phyloP scores from a whole-genome alignment of 805 yeast species.

The Candida schatavii region DNA sequence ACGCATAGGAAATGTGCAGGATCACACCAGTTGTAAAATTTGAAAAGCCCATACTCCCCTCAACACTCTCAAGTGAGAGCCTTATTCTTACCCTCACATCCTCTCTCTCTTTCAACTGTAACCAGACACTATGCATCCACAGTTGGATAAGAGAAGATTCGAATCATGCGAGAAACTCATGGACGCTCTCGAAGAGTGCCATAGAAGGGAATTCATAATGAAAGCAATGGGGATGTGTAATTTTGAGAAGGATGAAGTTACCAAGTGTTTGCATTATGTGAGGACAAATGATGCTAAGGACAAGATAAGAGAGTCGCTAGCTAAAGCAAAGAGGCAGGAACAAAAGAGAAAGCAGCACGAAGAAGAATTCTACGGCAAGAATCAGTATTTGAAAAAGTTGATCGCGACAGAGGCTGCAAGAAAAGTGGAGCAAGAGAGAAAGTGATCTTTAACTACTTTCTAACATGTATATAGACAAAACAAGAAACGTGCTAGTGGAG shows the following conservation, averaged over 20 bases:
- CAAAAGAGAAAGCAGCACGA: constrained; percentile 57
- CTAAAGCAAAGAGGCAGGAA: constrained; percentile 53
- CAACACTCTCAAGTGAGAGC: too few species aligned
- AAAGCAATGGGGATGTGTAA: constrained; percentile 83
- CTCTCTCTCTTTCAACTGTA: not conserved
- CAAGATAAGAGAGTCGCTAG: constrained; percentile 50
- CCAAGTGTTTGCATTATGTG: constrained; percentile 77
- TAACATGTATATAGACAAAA: too few species aligned
- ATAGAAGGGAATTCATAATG: constrained; percentile 60
- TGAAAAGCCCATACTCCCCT: too few species aligned
- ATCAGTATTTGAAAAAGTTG: constrained; percentile 63
- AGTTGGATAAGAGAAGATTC: constrained; percentile 41
- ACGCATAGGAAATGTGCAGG: too few species aligned
- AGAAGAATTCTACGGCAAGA: constrained; percentile 81
- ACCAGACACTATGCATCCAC: constrained; percentile 38
- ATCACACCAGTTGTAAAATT: too few species aligned
- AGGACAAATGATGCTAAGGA: constrained; percentile 62
- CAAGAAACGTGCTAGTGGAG: too few species aligned
- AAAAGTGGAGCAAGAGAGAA: not conserved
- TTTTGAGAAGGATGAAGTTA: constrained; percentile 73
- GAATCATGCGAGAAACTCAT: constrained; percentile 73
- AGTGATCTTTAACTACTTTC: not conserved
- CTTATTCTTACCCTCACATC: too few species aligned
- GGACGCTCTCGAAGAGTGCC: constrained; percentile 88
- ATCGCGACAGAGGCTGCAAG: constrained; percentile 37